These are phyloP conservation scores for Porphyrellus sp. DNA, from an alignment of 1,284 basidiomycete species.

Conservation along the genomic window DNA sequence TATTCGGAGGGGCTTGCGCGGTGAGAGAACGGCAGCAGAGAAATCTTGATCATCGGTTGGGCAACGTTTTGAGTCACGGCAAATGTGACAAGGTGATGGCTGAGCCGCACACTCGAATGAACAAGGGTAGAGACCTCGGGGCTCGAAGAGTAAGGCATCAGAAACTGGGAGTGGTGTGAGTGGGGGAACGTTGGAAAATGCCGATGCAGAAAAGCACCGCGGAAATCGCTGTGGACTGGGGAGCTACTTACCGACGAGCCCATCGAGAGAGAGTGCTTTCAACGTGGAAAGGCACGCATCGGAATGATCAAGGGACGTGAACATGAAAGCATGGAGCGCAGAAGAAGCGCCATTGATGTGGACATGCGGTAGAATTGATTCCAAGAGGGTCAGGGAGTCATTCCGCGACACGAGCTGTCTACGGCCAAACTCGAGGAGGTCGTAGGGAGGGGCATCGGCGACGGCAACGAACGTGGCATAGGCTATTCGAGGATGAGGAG, in stretches of 20 bases:
- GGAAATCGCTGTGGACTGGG: background rate
- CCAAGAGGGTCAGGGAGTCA: slow-evolving; percentile 36
- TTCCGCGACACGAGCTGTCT: slow-evolving; percentile 45
- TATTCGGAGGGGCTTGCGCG: slow-evolving; percentile 44
- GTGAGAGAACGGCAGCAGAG: slow-evolving; percentile 37
- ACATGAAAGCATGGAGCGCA: slow-evolving; percentile 52
- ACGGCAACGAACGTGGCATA: slow-evolving; percentile 47
- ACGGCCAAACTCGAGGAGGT: slow-evolving; percentile 55
- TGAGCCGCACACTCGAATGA: slow-evolving; percentile 44
- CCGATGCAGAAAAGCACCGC: background rate
- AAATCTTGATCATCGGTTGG: slow-evolving; percentile 19
- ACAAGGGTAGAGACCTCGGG: slow-evolving; percentile 52
- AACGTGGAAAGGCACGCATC: slow-evolving; percentile 35
- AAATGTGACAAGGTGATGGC: slow-evolving; percentile 42
- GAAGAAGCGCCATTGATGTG: slow-evolving; percentile 42
- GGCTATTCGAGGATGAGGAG: slow-evolving; percentile 38
- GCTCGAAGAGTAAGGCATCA: slow-evolving; percentile 42
- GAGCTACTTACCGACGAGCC: slow-evolving; percentile 47
- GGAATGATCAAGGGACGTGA: slow-evolving; percentile 41
- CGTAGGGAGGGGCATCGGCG: slow-evolving; percentile 33
- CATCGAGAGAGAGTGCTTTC: slow-evolving; percentile 40
- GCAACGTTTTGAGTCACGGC: slow-evolving; percentile 31
- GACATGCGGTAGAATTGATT: slow-evolving; percentile 51
- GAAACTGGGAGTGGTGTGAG: slow-evolving; percentile 32
- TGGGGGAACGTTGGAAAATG: background rate